phyloP scores from a whole-genome alignment of 305 asterid species.

The Solanum hybrid region DNA sequence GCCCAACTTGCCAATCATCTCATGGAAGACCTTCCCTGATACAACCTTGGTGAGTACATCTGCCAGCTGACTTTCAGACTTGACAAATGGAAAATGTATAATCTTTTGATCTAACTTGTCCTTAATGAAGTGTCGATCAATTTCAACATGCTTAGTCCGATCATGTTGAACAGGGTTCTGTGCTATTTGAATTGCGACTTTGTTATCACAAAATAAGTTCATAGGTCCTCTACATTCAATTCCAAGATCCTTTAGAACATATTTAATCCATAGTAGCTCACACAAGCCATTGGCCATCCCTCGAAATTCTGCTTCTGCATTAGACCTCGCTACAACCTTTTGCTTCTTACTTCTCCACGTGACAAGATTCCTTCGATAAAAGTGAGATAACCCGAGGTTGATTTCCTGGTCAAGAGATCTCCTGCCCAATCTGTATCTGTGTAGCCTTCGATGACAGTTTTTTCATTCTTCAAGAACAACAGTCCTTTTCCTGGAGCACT shows the following conservation, averaged over 20 bases:
- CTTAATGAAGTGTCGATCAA: background rate
- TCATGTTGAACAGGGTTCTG: background rate
- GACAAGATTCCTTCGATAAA: background rate
- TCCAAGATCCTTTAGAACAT: background rate
- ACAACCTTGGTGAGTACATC: background rate
- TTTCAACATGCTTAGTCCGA: background rate
- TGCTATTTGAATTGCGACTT: background rate
- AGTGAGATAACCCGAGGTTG: background rate
- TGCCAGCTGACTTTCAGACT: background rate
- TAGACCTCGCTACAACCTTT: background rate
- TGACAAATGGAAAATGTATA: background rate
- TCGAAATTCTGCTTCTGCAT: background rate
- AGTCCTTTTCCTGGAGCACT: background rate
- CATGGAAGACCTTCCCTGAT: background rate
- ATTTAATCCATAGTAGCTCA: background rate
- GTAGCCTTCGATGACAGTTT: background rate
- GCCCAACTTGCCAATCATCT: background rate
- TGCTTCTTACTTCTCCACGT: background rate
- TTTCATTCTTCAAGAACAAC: background rate
- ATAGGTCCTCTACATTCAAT: background rate
- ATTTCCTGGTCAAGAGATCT: background rate
- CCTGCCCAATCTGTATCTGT: background rate
- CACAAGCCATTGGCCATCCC: background rate
- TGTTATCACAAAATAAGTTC: background rate
- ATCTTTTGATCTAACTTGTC: background rate